Evolutionary conservation across 2,329 filamentous ascomycete genomes (phyloP).

Genomic region (Colletotrichum sp.): DNA sequence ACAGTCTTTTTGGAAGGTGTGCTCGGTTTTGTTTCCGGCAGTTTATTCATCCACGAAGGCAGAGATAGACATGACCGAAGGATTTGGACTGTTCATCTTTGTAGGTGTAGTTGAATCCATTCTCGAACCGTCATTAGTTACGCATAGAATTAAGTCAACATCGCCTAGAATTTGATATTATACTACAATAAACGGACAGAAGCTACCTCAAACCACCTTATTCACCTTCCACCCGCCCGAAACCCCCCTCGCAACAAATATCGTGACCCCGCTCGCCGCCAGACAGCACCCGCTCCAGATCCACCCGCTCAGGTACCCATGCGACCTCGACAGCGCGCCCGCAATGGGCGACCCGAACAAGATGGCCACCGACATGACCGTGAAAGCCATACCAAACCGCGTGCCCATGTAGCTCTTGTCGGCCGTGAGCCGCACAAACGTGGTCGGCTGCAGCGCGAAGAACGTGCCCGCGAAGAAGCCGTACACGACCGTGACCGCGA

Average conservation of each 20-base stretch:
- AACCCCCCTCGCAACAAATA: neutral
- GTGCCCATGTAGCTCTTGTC: conserved; percentile 40
- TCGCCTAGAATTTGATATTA: neutral
- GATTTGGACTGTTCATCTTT: neutral
- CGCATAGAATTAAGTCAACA: neutral
- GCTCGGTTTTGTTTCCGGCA: neutral
- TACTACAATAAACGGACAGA: neutral
- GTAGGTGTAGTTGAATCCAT: neutral
- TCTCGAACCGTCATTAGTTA: neutral
- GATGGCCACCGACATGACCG: conserved; percentile 31
- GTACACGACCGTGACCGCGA: conserved; percentile 20
- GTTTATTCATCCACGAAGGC: neutral
- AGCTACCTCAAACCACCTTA: neutral
- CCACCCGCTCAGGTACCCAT: conserved; percentile 17
- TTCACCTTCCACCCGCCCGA: conserved; percentile 10
- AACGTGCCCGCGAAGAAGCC: conserved; percentile 34
- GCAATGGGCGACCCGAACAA: conserved; percentile 35
- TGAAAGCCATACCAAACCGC: conserved; percentile 41
- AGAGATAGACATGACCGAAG: neutral
- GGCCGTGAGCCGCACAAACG: conserved; percentile 35
- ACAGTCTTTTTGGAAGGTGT: neutral
- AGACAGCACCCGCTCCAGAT: conserved; percentile 17
- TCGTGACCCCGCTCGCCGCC: neutral
- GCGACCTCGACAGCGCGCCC: conserved; percentile 28
- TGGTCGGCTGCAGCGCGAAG: conserved; percentile 41